These are phyloP conservation scores for Eucalyptus tenuipes DNA, from an alignment of 345 rosid genomes.

Conservation along the genomic window DNA sequence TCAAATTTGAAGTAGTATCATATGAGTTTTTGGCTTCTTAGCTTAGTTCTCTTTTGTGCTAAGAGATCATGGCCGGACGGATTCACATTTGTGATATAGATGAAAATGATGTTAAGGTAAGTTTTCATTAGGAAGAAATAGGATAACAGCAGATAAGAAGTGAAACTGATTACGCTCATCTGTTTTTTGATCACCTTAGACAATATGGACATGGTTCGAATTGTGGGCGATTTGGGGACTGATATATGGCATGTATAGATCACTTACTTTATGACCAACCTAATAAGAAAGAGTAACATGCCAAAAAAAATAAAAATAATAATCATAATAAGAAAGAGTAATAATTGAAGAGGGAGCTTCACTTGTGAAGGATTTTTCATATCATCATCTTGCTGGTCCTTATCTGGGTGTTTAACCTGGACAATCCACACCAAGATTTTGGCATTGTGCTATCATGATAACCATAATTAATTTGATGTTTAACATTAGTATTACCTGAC, in stretches of 20 bases:
- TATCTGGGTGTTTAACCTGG: neutral
- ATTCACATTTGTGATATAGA: neutral
- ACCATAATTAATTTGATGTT: neutral
- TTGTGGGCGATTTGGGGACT: neutral
- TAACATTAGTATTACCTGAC: neutral
- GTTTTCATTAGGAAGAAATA: neutral
- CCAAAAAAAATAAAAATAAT: too few species aligned
- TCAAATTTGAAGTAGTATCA: neutral
- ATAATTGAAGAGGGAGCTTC: neutral
- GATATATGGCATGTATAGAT: neutral
- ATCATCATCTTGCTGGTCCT: neutral
- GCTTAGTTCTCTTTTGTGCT: neutral
- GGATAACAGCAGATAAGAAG: neutral
- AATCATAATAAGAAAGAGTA: neutral
- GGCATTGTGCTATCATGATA: neutral
- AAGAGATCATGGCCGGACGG: neutral
- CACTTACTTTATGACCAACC: neutral
- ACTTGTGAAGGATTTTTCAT: neutral
- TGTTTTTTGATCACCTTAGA: neutral
- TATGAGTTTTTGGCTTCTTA: neutral
- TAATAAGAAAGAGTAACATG: neutral
- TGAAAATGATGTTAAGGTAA: neutral
- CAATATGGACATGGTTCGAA: neutral
- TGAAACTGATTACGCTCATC: neutral
- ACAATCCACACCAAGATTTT: neutral